Evolutionary conservation across 352 stramenopile species (phyloP).

Genomic region (Phytophthora rubi): DNA sequence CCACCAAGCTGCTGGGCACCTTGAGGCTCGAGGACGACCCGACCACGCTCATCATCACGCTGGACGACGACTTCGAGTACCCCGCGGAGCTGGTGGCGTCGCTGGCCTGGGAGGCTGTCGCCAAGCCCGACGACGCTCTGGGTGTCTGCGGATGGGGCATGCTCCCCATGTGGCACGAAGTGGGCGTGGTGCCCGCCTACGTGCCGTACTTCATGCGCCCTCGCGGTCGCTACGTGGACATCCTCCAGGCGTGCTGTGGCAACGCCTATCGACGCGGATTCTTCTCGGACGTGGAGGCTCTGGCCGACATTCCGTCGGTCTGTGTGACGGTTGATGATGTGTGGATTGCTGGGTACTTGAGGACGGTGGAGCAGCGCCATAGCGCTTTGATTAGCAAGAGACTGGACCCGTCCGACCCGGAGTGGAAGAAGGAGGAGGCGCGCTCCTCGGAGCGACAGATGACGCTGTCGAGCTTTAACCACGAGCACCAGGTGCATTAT

Average conservation of each 20-base stretch:
- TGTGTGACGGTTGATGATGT: conserved; percentile 87
- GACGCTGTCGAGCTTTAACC: conserved; percentile 84
- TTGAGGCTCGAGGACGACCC: conserved; percentile 64
- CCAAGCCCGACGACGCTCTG: conserved; percentile 63
- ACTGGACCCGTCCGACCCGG: conserved; percentile 66
- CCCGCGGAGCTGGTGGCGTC: conserved; percentile 64
- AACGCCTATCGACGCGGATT: conserved; percentile 82
- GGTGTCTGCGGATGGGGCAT: conserved; percentile 85
- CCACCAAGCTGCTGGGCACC: conserved; percentile 77
- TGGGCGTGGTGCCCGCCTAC: conserved; percentile 82
- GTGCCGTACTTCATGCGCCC: conserved; percentile 86
- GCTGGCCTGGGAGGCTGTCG: conserved; percentile 70
- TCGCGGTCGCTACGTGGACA: conserved; percentile 74
- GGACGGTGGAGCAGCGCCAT: conserved; percentile 60
- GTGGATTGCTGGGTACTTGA: conserved; percentile 83
- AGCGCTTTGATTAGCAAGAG: conserved; percentile 83
- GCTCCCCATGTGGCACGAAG: conserved; percentile 72
- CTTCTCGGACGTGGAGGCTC: conserved; percentile 70
- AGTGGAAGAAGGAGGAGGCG: conserved; percentile 73
- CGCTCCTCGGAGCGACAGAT: conserved; percentile 51
- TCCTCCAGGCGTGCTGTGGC: conserved; percentile 72
- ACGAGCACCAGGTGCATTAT: conserved; percentile 83
- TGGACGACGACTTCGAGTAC: conserved; percentile 88
- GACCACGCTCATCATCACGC: conserved; percentile 76
- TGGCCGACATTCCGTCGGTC: conserved; percentile 67